Evolutionary conservation across 169 alveolate species (phyloP).

Genomic region (Cryptosporidium parvum): DNA sequence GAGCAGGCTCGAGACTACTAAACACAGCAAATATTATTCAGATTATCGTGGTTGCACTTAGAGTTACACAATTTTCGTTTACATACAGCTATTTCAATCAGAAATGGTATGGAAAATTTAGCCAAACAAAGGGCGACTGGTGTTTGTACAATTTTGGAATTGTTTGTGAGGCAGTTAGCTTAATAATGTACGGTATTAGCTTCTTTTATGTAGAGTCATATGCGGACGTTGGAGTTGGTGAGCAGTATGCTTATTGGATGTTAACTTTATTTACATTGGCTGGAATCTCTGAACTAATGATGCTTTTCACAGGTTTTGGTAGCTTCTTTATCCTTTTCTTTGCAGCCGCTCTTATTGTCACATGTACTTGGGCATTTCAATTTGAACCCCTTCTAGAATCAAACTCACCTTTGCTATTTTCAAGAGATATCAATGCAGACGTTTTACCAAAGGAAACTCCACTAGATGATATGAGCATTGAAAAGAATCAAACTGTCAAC

Average conservation of each 20-base stretch:
- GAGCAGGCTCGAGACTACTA: slow-evolving; percentile 64
- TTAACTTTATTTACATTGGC: slow-evolving; percentile 29
- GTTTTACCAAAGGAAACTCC: slow-evolving; percentile 68
- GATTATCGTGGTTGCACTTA: slow-evolving; percentile 43
- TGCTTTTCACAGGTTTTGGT: slow-evolving; percentile 64
- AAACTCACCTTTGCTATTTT: slow-evolving; percentile 40
- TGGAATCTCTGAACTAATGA: slow-evolving; percentile 46
- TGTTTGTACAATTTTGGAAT: slow-evolving; percentile 62
- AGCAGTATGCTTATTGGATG: slow-evolving; percentile 71
- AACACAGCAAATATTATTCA: slow-evolving; percentile 67
- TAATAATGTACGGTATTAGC: slow-evolving; percentile 54
- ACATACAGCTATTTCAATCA: slow-evolving; percentile 63
- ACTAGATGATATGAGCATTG: slow-evolving; percentile 58
- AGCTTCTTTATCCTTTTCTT: slow-evolving; percentile 54
- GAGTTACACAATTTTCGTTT: slow-evolving; percentile 59
- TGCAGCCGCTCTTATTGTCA: slow-evolving; percentile 40
- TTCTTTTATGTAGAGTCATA: slow-evolving; percentile 71
- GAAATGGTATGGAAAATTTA: slow-evolving; percentile 69
- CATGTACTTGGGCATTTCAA: slow-evolving; percentile 65
- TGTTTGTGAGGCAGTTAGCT: slow-evolving; percentile 62
- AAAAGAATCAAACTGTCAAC: slow-evolving; percentile 38
- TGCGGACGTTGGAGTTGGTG: slow-evolving; percentile 72
- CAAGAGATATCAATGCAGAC: slow-evolving; percentile 66
- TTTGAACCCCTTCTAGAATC: slow-evolving; percentile 55
- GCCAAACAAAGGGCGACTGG: slow-evolving; percentile 72